A percentile compares a stretch with the other conserved stretches of the same genome.
phyloP scores from a whole-genome alignment of 495 filamentous ascomycete species.

The Amphirosellinia nigrospora region DNA sequence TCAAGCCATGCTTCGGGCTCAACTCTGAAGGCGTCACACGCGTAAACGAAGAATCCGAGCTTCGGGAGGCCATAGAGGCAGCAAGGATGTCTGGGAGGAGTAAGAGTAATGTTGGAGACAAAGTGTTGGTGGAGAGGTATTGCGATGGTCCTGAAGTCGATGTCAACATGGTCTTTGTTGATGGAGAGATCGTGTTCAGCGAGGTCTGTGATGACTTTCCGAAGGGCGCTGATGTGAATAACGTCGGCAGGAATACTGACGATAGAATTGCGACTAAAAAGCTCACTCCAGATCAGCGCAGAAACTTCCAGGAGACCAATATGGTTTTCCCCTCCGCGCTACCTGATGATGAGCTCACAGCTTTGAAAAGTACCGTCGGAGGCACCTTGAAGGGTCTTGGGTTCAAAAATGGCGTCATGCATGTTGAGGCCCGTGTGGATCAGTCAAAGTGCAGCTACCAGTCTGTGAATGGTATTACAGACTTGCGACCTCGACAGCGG shows the following conservation, averaged over 20 bases:
- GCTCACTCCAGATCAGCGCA: constrained; percentile 26
- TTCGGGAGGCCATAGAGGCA: constrained; percentile 36
- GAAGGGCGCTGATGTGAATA: constrained; percentile 45
- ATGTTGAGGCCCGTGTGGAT: constrained; percentile 39
- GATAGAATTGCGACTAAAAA: not conserved
- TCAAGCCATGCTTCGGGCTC: constrained; percentile 54
- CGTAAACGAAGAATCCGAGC: constrained; percentile 40
- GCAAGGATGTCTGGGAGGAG: constrained; percentile 16
- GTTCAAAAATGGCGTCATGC: constrained; percentile 35
- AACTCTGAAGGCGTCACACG: constrained; percentile 51
- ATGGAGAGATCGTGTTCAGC: constrained; percentile 57
- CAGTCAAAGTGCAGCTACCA: constrained; percentile 34
- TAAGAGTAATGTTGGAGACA: constrained; percentile 26
- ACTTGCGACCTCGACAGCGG: constrained; percentile 12
- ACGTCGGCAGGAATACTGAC: constrained; percentile 22
- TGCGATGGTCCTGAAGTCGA: constrained; percentile 59
- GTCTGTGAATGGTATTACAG: constrained; percentile 24
- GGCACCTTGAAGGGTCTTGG: constrained; percentile 37
- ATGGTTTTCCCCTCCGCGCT: constrained; percentile 49
- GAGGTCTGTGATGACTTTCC: constrained; percentile 62
- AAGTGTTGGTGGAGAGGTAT: constrained; percentile 35
- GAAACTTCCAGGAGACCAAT: constrained; percentile 46
- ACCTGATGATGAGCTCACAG: constrained; percentile 41
- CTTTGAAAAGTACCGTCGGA: constrained; percentile 37
- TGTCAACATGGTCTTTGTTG: constrained; percentile 55